Evolutionary conservation across 176 grass and related monocot genomes (phyloP), one percentile per base, ranked within the genome.

Genomic region (Oryza officinalis): DNA sequence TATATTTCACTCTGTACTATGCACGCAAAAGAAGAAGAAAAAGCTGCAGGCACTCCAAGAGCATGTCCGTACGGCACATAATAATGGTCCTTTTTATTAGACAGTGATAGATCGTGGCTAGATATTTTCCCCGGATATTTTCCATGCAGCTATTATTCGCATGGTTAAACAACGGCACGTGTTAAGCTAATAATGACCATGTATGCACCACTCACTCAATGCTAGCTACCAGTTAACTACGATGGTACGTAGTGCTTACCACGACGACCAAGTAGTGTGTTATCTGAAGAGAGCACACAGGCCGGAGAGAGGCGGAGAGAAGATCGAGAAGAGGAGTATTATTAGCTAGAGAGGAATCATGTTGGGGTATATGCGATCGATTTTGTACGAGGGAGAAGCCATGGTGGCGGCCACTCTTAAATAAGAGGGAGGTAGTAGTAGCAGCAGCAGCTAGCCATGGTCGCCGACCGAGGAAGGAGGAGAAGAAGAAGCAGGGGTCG

Each of bases 331-430:
- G 37, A 15, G 69, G 11, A 31, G 4, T 17, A 35, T 4, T 30
- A 6, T 6, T 35, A 32, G 6, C 15, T 3, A 18, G 15, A 52
- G 23, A 78, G 3, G 20, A n/a, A 37, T 45, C 35, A 31, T 65
- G 33, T 10, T 7, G 5, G 17, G 20, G 66, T 26, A 50, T 26
- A 23, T 17, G 9, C 18, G 37, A 3, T n/a, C n/a, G 47, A 2
- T 10, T 27, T 10, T 27, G 61, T 79, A 73, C 37, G 46, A 74
- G 69, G 64, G 63, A 28, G 75, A 60, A 49, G 40, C 2, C 18
- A 44, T 3, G 17, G 35, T 31, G 13, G 49, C 3, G 25, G 71
- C 76, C 83, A 57, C 83, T 81, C 88, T 89, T 89, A 86, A 86
- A 82, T 86, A 89, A 71, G 75, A 66, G 12, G 27, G 50, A 26